These are phyloP conservation scores for Trichocomaceae sp. DNA, from an alignment of 2,329 filamentous ascomycete genomes.

Conservation along the genomic window DNA sequence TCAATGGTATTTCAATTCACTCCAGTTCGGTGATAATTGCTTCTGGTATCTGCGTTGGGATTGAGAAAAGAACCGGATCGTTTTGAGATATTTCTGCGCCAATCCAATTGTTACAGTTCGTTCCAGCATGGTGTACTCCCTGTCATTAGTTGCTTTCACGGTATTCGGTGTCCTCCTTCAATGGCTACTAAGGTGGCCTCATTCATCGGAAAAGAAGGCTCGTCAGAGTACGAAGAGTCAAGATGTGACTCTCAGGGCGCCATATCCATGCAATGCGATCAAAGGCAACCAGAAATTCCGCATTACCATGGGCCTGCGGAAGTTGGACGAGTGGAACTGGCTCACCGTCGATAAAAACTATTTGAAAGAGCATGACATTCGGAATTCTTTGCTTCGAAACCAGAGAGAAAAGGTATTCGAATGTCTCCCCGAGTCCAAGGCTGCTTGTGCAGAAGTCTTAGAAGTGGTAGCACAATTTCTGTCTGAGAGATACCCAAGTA, in stretches of 20 bases:
- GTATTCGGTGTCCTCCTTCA: slow-evolving; percentile 24
- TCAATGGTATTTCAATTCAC: background rate
- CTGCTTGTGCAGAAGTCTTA: slow-evolving; percentile 44
- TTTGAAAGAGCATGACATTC: slow-evolving; percentile 37
- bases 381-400: slow-evolving; percentile 35
- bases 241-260: slow-evolving; percentile 29
- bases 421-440: slow-evolving; percentile 38
- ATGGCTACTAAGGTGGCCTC: slow-evolving; percentile 19
- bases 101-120: background rate
- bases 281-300: slow-evolving; percentile 34
- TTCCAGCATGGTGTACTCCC: slow-evolving; percentile 27
- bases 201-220: background rate
- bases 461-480: slow-evolving; percentile 43
- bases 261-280: slow-evolving; percentile 35
- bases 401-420: slow-evolving; percentile 40
- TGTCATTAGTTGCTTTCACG: slow-evolving; percentile 26
- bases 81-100: background rate
- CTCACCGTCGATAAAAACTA: slow-evolving; percentile 45
- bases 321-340: slow-evolving; percentile 43
- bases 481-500: slow-evolving; percentile 36
- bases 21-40: background rate
- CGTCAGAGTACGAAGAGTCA: slow-evolving; percentile 10
- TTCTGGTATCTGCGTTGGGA: background rate
- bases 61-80: background rate
- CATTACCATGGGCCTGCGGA: slow-evolving; percentile 45